Conservation (phyloP, 164 flowering plant genomes). For the Berberis thunbergii region DNA sequence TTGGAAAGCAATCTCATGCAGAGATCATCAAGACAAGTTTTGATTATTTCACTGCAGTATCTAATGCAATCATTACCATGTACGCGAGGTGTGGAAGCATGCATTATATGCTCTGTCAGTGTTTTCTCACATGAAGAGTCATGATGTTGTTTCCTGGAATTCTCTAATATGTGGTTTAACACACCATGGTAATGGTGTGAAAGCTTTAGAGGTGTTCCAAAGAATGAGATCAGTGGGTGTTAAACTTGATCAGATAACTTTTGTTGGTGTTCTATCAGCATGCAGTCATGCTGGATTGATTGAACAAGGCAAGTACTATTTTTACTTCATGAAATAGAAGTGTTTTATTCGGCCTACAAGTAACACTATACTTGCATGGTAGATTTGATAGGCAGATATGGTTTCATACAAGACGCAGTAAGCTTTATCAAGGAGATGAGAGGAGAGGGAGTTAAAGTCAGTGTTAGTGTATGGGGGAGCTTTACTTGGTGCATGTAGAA, state of each 20-base stretch:
- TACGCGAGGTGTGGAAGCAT: constrained; percentile 58
- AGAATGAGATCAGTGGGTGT: constrained; percentile 32
- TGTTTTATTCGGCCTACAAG: constrained; percentile 34
- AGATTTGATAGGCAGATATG: constrained; percentile 53
- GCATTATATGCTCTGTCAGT: constrained; percentile 32
- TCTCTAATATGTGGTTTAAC: constrained; percentile 59
- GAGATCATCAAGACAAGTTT: constrained; percentile 33
- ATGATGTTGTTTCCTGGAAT: constrained; percentile 60
- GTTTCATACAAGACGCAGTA: constrained; percentile 45
- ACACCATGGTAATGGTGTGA: constrained; percentile 46
- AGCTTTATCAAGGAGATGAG: constrained; percentile 35
- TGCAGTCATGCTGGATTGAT: constrained; percentile 59
- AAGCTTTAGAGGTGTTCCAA: constrained; percentile 41
- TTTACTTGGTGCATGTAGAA: constrained; percentile 58
- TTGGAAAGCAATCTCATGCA: constrained; percentile 49
- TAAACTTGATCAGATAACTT: constrained; percentile 50
- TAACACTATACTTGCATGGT: constrained; percentile 64
- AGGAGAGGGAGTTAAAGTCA: constrained; percentile 29
- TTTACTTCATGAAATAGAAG: constrained; percentile 40
- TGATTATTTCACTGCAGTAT: constrained; percentile 30
- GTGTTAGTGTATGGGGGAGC: constrained; percentile 65
- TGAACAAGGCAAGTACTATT: constrained; percentile 39
- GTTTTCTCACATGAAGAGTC: constrained; percentile 34
- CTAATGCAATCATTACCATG: constrained; percentile 54
- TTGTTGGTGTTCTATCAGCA: constrained; percentile 50